Conservation (phyloP, 192 early-diverging fungal species). For the Glomus cerebriforme region DNA sequence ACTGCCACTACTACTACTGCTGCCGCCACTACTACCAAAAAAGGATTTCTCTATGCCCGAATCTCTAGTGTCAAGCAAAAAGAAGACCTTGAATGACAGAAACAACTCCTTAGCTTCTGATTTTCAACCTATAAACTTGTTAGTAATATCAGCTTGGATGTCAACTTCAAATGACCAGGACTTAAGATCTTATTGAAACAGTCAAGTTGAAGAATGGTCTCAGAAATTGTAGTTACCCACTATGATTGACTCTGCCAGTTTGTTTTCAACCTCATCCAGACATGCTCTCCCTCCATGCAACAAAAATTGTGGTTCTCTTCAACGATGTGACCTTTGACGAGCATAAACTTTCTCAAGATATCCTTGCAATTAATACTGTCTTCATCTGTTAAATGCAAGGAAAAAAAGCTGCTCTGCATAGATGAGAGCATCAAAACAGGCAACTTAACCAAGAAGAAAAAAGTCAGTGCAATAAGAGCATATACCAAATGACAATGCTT, state of each 20-base stretch:
- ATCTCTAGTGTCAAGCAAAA: no score
- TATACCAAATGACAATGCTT: not conserved
- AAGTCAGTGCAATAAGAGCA: not conserved
- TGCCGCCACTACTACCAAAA: no score
- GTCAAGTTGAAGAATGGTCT: not conserved
- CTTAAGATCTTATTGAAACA: slow-evolving; percentile 12
- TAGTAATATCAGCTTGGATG: not conserved
- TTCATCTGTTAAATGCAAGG: no score
- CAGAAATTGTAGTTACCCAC: slow-evolving; percentile 13
- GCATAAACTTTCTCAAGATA: not conserved
- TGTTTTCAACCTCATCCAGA: not conserved
- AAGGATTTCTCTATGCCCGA: no score
- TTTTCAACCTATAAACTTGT: no score
- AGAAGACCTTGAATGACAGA: no score
- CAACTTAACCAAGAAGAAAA: not conserved
- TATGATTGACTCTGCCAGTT: no score
- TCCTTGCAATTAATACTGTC: slow-evolving; percentile 8
- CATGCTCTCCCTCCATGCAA: not conserved
- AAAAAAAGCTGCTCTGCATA: not conserved
- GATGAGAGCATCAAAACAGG: not conserved
- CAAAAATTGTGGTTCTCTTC: no score
- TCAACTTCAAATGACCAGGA: slow-evolving; percentile 3
- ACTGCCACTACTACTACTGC: no score
- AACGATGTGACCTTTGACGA: not conserved
- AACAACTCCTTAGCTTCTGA: no score